These are phyloP conservation scores for Trifolium fragiferum DNA, from an alignment of 306 rosid species.

Conservation along the genomic window DNA sequence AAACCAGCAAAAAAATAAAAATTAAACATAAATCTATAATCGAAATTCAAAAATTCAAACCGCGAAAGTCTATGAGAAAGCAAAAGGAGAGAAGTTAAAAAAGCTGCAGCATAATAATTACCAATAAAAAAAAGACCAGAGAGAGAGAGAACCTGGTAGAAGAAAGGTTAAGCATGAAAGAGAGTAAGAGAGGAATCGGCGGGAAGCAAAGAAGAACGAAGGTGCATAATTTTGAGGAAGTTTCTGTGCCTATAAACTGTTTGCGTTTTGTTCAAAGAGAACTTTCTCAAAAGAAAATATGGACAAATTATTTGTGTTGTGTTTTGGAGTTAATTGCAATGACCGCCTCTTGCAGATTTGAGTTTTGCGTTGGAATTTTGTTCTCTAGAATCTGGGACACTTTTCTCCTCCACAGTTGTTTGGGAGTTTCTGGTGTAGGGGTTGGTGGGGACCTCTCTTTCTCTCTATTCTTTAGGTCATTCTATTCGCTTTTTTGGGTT, in stretches of 20 bases:
- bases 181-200: slow-evolving; percentile 10
- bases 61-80: not conserved
- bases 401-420: not conserved
- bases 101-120: not conserved
- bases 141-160: slow-evolving; percentile 8
- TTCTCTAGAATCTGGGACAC: slow-evolving; percentile 12
- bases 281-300: not conserved
- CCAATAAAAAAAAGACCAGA: not conserved
- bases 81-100: not conserved
- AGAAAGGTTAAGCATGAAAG: slow-evolving; percentile 11
- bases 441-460: slow-evolving; percentile 16
- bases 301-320: not conserved
- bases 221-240: not conserved
- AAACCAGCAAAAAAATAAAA: not conserved
- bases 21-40: slow-evolving; percentile 25
- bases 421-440: not conserved
- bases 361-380: slow-evolving; percentile 19
- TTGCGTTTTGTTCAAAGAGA: not conserved
- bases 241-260: not conserved
- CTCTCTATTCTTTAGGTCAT: no score
- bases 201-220: not conserved
- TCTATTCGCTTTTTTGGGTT: not conserved
- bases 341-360: slow-evolving; percentile 49
- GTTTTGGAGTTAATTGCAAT: slow-evolving; percentile 21
- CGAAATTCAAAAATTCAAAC: slow-evolving; percentile 16